Base-by-base conservation (phyloP, 768 basidiomycete species). In the Strobilomyces confusus region DNA sequence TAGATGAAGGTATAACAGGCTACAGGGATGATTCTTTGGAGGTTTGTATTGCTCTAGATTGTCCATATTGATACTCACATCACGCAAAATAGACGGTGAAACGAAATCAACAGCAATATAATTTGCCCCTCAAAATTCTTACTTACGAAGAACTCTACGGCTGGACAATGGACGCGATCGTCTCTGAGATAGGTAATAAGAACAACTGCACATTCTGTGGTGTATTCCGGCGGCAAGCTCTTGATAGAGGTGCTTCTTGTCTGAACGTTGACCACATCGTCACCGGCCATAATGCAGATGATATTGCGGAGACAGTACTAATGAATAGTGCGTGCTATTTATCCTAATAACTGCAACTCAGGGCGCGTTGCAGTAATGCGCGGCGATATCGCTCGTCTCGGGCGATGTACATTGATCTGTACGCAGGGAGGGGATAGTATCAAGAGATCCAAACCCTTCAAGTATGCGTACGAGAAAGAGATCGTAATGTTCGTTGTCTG, bases 161-260 rank as follows among this genome's bases (percentile, higher is more conserved):
- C 17, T 98, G 97, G 95, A 98, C 95, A 2, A 99, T 99, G 95
- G 97, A 99, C 62, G 80, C 83, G 15, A 91, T 99, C 51, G 95
- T 99, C 43, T 79, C 85, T n/a, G 86, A 95, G 69, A 83, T 98
- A 23, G 97, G 97, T 30, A 84, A 83, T 74, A 97, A 97, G 79
- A 98, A 97, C 63, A 99, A 98, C 63, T 99, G 97, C 71, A 99
- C 97, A 0, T 99, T 98, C 72, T 99, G 97, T 63, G 97, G 97
- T 19, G 97, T 99, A 3, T 99, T 99, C 66, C 79, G 97, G 51
- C 80, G 97, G 42, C 97, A 98, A 68, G 97, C 97, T 1, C 80
- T 99, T 23, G 97, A 99, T 73, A 80, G 95, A 54, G 97, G 97
- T 1, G 97, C 95, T 4, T 82, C 88, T 4, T 81, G 86, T 67